phyloP scores from a whole-genome alignment of 768 basidiomycete genomes.

The Russula griseocarnosa region DNA sequence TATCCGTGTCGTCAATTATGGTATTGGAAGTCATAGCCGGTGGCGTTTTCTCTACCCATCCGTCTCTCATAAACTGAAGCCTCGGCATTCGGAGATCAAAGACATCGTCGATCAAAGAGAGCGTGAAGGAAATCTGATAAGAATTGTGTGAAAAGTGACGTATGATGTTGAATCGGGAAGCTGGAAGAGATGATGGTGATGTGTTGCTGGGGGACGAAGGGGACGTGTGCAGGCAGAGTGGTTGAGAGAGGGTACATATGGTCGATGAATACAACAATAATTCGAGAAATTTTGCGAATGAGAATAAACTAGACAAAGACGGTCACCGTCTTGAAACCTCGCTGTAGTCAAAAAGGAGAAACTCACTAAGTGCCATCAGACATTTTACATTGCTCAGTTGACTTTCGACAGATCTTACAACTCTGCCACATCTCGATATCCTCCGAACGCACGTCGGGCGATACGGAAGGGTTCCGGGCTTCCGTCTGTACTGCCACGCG shows the following conservation, averaged over 20 bases:
- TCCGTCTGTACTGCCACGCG: constrained; percentile 13
- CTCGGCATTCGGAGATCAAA: constrained; percentile 60
- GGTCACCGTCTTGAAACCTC: constrained; percentile 38
- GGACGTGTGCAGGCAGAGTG: constrained; percentile 23
- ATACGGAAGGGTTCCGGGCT: neutral
- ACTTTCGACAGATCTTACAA: constrained; percentile 46
- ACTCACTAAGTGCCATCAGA: constrained; percentile 53
- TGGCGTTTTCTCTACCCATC: constrained; percentile 26
- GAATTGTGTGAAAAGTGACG: constrained; percentile 42
- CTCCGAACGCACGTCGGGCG: constrained; percentile 22
- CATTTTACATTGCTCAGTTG: constrained; percentile 38
- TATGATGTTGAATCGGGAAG: constrained; percentile 38
- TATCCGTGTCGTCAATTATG: constrained; percentile 38
- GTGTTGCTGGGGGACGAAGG: constrained; percentile 24
- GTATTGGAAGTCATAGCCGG: constrained; percentile 1
- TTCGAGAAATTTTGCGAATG: constrained; percentile 46
- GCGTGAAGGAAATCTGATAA: constrained; percentile 42
- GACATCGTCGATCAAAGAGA: constrained; percentile 49
- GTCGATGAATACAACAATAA: constrained; percentile 32
- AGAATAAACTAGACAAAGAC: constrained; percentile 35
- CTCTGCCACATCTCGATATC: constrained; percentile 46
- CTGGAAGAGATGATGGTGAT: constrained; percentile 30
- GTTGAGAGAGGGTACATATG: constrained; percentile 32
- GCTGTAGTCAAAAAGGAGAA: constrained; percentile 35
- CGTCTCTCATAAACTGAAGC: constrained; percentile 48